phyloP scores from a whole-genome alignment of 192 early-diverging fungal genomes.

The Martensiomyces pterosporus region DNA sequence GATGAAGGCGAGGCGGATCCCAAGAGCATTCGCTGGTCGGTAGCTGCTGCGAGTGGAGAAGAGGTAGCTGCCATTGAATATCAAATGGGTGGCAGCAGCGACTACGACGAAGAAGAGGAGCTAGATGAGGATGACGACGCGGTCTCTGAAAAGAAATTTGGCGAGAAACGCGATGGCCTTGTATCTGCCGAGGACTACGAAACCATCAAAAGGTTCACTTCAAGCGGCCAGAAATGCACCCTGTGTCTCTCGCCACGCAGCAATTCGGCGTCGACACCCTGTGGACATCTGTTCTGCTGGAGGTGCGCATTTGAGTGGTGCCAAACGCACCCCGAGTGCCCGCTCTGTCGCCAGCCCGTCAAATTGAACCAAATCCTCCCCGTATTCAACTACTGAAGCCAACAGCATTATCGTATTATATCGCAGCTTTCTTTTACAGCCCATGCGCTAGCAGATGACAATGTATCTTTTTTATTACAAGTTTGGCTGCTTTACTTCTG shows the following conservation, averaged over 20 bases:
- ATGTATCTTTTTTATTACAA: conserved; percentile 3
- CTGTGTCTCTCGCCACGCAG: conserved; percentile 78
- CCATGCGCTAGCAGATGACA: too few relatives aligned
- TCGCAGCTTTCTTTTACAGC: too few relatives aligned
- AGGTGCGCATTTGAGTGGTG: conserved; percentile 91
- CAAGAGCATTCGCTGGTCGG: too few relatives aligned
- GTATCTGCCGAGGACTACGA: conserved; percentile 4
- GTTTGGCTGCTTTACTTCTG: background rate
- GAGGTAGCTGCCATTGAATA: too few relatives aligned
- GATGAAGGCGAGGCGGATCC: conserved; percentile 7
- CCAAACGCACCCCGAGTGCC: conserved; percentile 88
- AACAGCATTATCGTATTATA: too few relatives aligned
- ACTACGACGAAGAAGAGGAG: background rate
- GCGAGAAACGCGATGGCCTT: conserved; percentile 3
- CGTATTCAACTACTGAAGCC: conserved; percentile 64
- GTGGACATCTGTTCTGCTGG: conserved; percentile 98
- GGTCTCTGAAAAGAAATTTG: conserved; percentile 21
- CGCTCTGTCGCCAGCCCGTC: conserved; percentile 82
- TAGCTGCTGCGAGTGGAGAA: too few relatives aligned
- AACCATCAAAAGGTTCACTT: conserved; percentile 33
- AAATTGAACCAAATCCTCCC: conserved; percentile 69
- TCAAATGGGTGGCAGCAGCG: too few relatives aligned
- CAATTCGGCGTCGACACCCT: conserved; percentile 78
- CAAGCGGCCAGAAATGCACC: conserved; percentile 68
- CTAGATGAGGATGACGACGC: background rate